Evolutionary conservation across 345 rosid species (phyloP).

Genomic region (Corymbia maculata): DNA sequence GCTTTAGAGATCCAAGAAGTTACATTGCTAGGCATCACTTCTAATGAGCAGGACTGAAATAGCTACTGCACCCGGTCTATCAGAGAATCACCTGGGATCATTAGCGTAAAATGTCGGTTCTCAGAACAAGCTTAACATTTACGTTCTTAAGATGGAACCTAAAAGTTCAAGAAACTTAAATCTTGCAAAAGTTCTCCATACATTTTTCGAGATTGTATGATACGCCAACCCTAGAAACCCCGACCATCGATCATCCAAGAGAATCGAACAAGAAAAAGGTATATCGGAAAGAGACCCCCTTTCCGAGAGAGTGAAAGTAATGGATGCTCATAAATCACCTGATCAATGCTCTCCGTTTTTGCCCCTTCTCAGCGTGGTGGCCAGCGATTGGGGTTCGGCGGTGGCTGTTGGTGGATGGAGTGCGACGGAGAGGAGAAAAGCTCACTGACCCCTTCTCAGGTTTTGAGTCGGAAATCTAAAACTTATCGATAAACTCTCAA

Average conservation of each 20-base stretch:
- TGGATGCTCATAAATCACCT: too few relatives aligned
- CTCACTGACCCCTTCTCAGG: too few relatives aligned
- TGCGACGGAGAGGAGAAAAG: too few relatives aligned
- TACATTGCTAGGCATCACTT: not conserved
- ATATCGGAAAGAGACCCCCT: not conserved
- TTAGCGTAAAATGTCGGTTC: not conserved
- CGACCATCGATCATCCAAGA: not conserved
- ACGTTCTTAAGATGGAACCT: not conserved
- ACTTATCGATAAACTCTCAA: too few relatives aligned
- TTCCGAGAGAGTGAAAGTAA: too few relatives aligned
- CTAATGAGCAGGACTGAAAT: not conserved
- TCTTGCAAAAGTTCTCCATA: not conserved
- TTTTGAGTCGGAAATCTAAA: too few relatives aligned
- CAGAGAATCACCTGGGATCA: not conserved
- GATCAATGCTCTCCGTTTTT: too few relatives aligned
- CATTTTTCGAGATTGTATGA: too few relatives aligned
- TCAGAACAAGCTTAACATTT: not conserved
- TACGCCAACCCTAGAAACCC: not conserved
- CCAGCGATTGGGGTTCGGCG: too few relatives aligned
- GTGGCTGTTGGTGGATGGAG: too few relatives aligned
- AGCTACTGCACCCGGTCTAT: not conserved
- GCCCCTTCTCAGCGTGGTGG: too few relatives aligned
- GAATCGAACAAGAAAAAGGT: not conserved
- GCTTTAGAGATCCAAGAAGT: not conserved
- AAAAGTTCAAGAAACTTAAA: not conserved